These are phyloP conservation scores for Trichophyton simii DNA, from an alignment of 2,329 filamentous ascomycete genomes.

Conservation along the genomic window DNA sequence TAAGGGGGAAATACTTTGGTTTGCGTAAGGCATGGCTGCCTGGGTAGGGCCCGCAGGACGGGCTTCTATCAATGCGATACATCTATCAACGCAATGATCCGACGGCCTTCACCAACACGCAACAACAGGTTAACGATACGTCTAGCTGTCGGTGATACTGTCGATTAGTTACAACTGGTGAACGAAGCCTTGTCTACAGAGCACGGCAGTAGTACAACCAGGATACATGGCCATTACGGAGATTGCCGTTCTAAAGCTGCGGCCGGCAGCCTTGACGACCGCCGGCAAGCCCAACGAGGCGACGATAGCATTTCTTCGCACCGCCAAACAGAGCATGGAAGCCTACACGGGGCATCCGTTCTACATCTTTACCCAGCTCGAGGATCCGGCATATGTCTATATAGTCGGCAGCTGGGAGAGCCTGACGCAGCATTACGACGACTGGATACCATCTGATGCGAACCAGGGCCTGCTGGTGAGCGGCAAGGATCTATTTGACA, in stretches of 20 bases:
- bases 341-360: constrained; percentile 27
- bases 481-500: constrained; percentile 27
- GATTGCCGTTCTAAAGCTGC: constrained; percentile 32
- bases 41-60: background rate
- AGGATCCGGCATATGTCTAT: constrained; percentile 33
- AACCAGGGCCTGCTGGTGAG: constrained; percentile 31
- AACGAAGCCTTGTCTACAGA: background rate
- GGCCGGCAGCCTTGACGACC: constrained; percentile 12
- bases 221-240: constrained; percentile 32
- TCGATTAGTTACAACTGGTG: background rate
- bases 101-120: background rate
- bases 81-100: background rate
- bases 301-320: constrained; percentile 22
- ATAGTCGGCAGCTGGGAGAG: constrained; percentile 38
- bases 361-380: constrained; percentile 31
- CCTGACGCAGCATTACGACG: constrained; percentile 28
- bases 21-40: background rate
- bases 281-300: constrained; percentile 7
- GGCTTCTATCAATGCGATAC: background rate
- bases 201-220: background rate
- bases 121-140: background rate
- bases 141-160: background rate
- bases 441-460: constrained; percentile 31
- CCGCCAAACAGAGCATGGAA: constrained; percentile 29
- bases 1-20: background rate